phyloP scores from a whole-genome alignment of 352 stramenopile species.

The Globisporangium cylindrosporum region DNA sequence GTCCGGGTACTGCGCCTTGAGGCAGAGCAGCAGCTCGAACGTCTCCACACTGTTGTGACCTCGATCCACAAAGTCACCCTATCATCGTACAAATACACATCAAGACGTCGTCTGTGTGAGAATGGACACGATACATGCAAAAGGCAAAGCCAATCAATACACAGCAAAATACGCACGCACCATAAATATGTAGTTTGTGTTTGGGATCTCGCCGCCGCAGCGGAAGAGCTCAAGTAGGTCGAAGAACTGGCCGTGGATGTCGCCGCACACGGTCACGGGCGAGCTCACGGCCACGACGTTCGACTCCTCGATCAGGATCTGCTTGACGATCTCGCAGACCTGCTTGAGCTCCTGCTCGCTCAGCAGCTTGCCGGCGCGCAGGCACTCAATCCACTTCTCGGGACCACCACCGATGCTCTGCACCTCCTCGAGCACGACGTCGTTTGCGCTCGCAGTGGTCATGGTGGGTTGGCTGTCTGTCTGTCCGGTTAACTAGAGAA shows the following conservation, averaged over 20 bases:
- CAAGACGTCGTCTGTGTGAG: background rate
- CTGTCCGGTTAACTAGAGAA: background rate
- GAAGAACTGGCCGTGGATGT: conserved; percentile 91
- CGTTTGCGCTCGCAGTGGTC: conserved; percentile 64
- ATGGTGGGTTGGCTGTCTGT: conserved; percentile 1
- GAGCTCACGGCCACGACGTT: conserved; percentile 90
- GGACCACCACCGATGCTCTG: conserved; percentile 63
- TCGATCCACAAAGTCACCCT: conserved; percentile 90
- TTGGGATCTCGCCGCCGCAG: conserved; percentile 75
- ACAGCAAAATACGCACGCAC: conserved; percentile 23
- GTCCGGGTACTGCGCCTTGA: conserved; percentile 87
- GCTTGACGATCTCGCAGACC: conserved; percentile 89
- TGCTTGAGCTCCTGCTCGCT: conserved; percentile 88
- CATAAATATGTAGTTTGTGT: conserved; percentile 92
- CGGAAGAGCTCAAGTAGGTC: conserved; percentile 88
- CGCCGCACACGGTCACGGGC: conserved; percentile 86
- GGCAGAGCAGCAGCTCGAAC: conserved; percentile 84
- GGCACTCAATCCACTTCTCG: conserved; percentile 83
- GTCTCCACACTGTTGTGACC: conserved; percentile 90
- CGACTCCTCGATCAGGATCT: conserved; percentile 90
- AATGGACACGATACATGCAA: background rate
- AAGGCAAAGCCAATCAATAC: background rate
- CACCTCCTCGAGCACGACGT: conserved; percentile 51
- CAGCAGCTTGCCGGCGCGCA: conserved; percentile 74
- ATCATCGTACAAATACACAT: conserved; percentile 14